Conservation (phyloP, 768 basidiomycete species). For the Mycena olivaceomarginata region DNA sequence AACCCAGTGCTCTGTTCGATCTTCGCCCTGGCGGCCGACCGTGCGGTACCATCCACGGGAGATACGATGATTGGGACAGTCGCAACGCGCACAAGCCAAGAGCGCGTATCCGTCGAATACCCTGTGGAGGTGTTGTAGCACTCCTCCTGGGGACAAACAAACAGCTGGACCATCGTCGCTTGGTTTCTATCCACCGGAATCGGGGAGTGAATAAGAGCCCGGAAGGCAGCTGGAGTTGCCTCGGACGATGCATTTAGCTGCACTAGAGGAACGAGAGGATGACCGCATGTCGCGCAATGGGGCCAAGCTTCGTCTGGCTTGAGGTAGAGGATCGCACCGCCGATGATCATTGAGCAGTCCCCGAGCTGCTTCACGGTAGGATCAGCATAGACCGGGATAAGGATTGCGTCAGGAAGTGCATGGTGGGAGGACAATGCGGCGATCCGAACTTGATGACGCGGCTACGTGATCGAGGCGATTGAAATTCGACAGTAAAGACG, state of each 20-base stretch:
- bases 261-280: constrained; percentile 34
- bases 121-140: constrained; percentile 26
- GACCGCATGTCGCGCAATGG: constrained; percentile 32
- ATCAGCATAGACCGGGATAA: background rate
- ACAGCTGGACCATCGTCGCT: constrained; percentile 41
- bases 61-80: constrained; percentile 23
- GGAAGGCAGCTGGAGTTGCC: constrained; percentile 20
- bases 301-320: constrained; percentile 29
- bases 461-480: background rate
- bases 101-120: constrained; percentile 35
- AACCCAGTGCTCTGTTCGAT: constrained; percentile 31
- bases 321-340: constrained; percentile 17
- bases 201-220: constrained; percentile 11
- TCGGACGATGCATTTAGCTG: constrained; percentile 40
- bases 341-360: constrained; percentile 6
- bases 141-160: constrained; percentile 30
- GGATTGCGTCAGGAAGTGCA: constrained; percentile 2
- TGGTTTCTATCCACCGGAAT: background rate
- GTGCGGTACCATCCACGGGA: no score
- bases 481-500: background rate
- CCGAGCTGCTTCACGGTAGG: background rate
- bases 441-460: background rate
- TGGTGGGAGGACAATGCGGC: background rate
- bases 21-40: background rate
- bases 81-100: constrained; percentile 41